Conservation (phyloP, 1,284 basidiomycete species). For the Trametes hirsuta region DNA sequence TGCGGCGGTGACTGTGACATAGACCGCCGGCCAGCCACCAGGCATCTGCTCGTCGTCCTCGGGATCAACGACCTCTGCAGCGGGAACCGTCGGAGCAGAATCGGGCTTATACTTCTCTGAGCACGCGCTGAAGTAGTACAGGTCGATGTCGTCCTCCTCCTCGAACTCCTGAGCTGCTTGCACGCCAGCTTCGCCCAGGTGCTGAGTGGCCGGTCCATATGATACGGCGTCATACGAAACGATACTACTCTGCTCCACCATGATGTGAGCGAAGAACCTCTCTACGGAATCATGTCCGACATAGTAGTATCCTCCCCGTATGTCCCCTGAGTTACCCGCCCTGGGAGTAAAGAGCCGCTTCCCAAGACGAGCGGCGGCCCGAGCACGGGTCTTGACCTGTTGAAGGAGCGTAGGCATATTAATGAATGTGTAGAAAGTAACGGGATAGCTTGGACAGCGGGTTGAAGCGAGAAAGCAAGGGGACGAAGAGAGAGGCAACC, state of each 20-base stretch:
- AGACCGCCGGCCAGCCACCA: background rate
- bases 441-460: background rate
- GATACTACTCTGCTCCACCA: background rate
- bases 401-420: background rate
- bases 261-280: background rate
- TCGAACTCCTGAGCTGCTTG: background rate
- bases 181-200: background rate
- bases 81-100: background rate
- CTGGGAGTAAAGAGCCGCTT: background rate
- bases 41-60: background rate
- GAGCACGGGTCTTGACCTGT: background rate
- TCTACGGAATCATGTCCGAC: background rate
- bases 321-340: too few relatives aligned
- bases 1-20: background rate
- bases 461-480: background rate
- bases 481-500: background rate
- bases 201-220: background rate
- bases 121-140: background rate
- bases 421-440: background rate
- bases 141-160: background rate
- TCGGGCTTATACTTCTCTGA: background rate
- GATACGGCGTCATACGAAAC: background rate
- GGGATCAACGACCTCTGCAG: background rate
- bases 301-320: background rate
- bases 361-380: too few relatives aligned